phyloP scores from a whole-genome alignment of 805 yeast species.

The Lachancea sp. region DNA sequence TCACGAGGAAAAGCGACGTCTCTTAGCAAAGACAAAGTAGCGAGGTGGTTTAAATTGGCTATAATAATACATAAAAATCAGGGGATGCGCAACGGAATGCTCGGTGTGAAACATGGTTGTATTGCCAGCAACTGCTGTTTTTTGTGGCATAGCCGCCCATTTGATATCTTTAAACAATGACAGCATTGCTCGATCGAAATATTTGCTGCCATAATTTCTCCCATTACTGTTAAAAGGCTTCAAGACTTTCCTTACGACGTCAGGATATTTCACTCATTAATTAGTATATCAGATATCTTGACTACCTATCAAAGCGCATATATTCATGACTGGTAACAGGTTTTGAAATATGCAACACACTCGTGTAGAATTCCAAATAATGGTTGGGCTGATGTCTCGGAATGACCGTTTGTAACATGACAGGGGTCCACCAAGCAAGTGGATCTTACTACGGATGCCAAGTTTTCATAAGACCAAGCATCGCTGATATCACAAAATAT shows the following conservation, averaged over 20 bases:
- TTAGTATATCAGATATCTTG: constrained; percentile 16
- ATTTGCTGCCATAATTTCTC: constrained; percentile 9
- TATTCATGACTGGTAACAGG: constrained; percentile 22
- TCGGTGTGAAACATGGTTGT: too few species aligned
- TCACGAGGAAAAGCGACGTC: too few species aligned
- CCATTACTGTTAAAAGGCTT: constrained; percentile 12
- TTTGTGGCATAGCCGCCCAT: too few species aligned
- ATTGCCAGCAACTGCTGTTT: too few species aligned
- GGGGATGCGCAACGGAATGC: too few species aligned
- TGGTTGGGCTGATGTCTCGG: constrained; percentile 18
- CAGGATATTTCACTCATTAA: constrained; percentile 21
- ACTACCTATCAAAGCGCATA: constrained; percentile 17
- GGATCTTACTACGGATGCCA: constrained; percentile 16
- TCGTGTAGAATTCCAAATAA: constrained; percentile 14
- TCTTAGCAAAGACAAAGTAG: too few species aligned
- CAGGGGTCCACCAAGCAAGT: constrained; percentile 19
- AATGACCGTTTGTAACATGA: constrained; percentile 17
- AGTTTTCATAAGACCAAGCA: constrained; percentile 5
- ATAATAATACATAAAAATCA: too few species aligned
- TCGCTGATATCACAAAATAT: constrained; percentile 19
- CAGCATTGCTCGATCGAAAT: too few species aligned
- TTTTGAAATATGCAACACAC: constrained; percentile 16
- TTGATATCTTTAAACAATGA: too few species aligned
- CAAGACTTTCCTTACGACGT: constrained; percentile 7
- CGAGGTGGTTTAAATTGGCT: too few species aligned